These are phyloP conservation scores for Ascochyta fabae DNA, from an alignment of 2,329 filamentous ascomycete species.

Conservation along the genomic window DNA sequence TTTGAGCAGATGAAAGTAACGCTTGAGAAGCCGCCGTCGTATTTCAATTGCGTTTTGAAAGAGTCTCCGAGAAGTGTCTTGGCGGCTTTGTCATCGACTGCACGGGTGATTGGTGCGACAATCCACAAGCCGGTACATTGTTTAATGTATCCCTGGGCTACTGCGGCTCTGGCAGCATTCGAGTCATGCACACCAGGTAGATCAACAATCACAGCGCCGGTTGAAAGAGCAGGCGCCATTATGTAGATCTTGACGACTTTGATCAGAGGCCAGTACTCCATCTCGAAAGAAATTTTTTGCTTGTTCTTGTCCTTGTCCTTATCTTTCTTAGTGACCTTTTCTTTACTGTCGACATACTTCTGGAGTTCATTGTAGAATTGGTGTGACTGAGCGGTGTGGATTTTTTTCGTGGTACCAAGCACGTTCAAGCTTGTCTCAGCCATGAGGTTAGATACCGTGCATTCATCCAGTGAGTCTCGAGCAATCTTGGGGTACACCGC, in stretches of 20 bases:
- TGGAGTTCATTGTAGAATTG: conserved; percentile 57
- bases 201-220: conserved; percentile 64
- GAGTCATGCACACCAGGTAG: conserved; percentile 66
- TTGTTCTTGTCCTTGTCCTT: conserved; percentile 36
- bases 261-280: conserved; percentile 60
- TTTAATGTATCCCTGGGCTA: conserved; percentile 66
- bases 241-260: conserved; percentile 61
- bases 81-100: conserved; percentile 66
- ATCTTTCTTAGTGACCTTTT: conserved; percentile 50
- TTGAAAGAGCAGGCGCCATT: conserved; percentile 59
- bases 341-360: conserved; percentile 62
- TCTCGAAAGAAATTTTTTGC: conserved; percentile 28
- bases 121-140: conserved; percentile 67
- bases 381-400: conserved; percentile 48
- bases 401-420: conserved; percentile 55
- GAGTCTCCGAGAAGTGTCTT: conserved; percentile 62
- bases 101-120: conserved; percentile 66
- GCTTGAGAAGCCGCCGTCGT: conserved; percentile 61
- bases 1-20: conserved; percentile 69
- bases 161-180: conserved; percentile 64
- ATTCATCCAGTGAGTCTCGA: conserved; percentile 49
- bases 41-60: conserved; percentile 66
- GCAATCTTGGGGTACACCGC: conserved; percentile 56
- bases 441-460: conserved; percentile 53
- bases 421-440: conserved; percentile 50